Percentiles rank a stretch among this genome's conserved stretches.
Conservation (phyloP, 2,329 filamentous ascomycete genomes). For the Diaporthe aspalathi region DNA sequence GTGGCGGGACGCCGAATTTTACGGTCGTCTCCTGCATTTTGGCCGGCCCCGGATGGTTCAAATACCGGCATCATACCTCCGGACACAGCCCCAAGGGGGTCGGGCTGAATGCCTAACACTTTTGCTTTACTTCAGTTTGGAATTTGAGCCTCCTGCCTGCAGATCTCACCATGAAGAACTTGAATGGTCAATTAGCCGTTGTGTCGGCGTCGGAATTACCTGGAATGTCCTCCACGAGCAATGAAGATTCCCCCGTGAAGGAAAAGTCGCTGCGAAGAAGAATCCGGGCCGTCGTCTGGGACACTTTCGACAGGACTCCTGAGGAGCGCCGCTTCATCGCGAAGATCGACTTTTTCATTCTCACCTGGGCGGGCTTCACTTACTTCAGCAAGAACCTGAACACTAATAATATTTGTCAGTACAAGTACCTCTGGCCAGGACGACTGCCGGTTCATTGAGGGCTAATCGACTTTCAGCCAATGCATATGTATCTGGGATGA, state of each 20-base stretch:
- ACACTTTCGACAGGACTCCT: slow-evolving; percentile 35
- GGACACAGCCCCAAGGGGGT: not conserved
- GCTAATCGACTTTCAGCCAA: slow-evolving; percentile 30
- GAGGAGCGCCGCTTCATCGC: slow-evolving; percentile 41
- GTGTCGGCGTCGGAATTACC: slow-evolving; percentile 6
- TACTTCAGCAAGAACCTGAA: slow-evolving; percentile 46
- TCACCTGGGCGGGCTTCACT: slow-evolving; percentile 45
- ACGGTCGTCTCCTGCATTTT: not conserved
- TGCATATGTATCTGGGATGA: slow-evolving; percentile 41
- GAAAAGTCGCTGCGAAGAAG: slow-evolving; percentile 39
- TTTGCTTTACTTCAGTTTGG: not conserved
- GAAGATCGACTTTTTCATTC: slow-evolving; percentile 38
- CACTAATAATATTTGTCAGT: slow-evolving; percentile 40
- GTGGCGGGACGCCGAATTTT: not conserved
- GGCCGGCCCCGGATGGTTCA: not conserved
- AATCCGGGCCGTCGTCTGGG: slow-evolving; percentile 42
- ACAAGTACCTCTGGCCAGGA: not conserved
- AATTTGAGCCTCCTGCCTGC: too few species aligned
- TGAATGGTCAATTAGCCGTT: not conserved
- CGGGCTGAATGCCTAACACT: not conserved
- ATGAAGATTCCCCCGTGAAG: not conserved
- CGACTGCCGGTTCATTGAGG: rapidly evolving
- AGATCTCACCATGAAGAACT: slow-evolving; percentile 13
- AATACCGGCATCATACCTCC: not conserved
- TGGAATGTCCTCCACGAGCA: not conserved